A percentile compares a stretch with the other conserved stretches of the same genome.
These are phyloP conservation scores for Takashimella tepidaria DNA, from an alignment of 1,284 basidiomycete species.

Conservation along the genomic window DNA sequence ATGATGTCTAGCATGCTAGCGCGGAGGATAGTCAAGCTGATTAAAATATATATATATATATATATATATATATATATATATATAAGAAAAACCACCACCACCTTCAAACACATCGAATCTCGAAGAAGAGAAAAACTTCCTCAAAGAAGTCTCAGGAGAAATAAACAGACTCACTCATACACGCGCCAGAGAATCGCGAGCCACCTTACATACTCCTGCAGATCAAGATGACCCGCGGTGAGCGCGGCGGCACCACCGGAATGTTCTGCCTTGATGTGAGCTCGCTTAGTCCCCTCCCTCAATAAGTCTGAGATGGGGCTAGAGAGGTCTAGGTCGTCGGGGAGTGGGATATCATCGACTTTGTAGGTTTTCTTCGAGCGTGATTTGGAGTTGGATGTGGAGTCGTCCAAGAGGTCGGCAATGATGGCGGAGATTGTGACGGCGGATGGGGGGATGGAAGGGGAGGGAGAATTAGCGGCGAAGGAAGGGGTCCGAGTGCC, in stretches of 20 bases:
- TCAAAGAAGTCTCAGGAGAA: too few species aligned
- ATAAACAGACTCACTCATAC: slow-evolving; percentile 72
- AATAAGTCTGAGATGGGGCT: slow-evolving; percentile 50
- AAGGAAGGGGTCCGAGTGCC: background rate
- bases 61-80: too few species aligned
- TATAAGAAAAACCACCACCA: too few species aligned
- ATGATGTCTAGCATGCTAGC: too few species aligned
- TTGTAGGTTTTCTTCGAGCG: slow-evolving; percentile 1
- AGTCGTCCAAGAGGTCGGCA: background rate
- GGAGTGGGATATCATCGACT: slow-evolving; percentile 25
- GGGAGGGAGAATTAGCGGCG: background rate
- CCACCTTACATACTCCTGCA: slow-evolving; percentile 64
- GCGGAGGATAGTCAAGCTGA: too few species aligned
- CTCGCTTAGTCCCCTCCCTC: slow-evolving; percentile 56
- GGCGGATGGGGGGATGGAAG: background rate
- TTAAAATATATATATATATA: too few species aligned
- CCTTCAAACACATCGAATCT: too few species aligned
- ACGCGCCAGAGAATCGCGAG: slow-evolving; percentile 72
- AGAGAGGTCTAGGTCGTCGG: slow-evolving; percentile 38
- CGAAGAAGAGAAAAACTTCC: too few species aligned
- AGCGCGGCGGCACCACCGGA: slow-evolving; percentile 60
- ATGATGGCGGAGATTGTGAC: background rate
- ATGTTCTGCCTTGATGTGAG: slow-evolving; percentile 60
- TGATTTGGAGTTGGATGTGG: background rate
- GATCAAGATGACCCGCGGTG: slow-evolving; percentile 58